Conservation (phyloP, 2,329 filamentous ascomycete species). For the Pseudophaeomoniella oleicola region DNA sequence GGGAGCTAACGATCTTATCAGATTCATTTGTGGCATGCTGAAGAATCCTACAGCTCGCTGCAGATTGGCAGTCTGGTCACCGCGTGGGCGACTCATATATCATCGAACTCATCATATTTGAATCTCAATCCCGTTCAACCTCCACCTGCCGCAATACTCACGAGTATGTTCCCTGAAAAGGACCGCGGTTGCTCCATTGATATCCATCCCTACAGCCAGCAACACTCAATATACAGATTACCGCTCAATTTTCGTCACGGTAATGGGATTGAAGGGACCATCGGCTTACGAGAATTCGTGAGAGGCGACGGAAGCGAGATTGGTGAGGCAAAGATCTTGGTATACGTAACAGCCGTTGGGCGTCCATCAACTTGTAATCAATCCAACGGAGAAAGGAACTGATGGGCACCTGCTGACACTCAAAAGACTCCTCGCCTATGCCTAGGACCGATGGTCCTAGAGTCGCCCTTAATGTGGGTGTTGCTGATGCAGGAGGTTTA, state of each 20-base stretch:
- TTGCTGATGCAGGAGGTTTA: constrained; percentile 28
- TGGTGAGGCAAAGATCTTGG: constrained; percentile 27
- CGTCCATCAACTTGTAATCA: constrained; percentile 30
- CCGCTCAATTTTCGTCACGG: constrained; percentile 23
- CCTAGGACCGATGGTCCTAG: not conserved
- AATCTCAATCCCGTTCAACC: constrained; percentile 11
- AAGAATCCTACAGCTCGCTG: constrained; percentile 10
- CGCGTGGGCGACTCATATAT: constrained; percentile 35
- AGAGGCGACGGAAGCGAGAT: constrained; percentile 30
- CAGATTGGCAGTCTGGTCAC: constrained; percentile 24
- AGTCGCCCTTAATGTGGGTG: constrained; percentile 20
- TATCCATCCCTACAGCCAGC: constrained; percentile 29
- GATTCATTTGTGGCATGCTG: constrained; percentile 15
- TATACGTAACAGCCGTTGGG: constrained; percentile 36
- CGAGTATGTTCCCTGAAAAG: constrained; percentile 37
- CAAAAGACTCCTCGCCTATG: constrained; percentile 1
- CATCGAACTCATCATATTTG: constrained; percentile 2
- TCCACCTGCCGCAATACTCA: constrained; percentile 26
- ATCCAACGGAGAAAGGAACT: no score
- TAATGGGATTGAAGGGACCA: constrained; percentile 23
- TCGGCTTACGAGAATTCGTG: constrained; percentile 32
- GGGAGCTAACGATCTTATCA: no score
- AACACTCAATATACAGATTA: constrained; percentile 24
- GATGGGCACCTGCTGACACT: not conserved
- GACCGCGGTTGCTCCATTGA: constrained; percentile 33